Evolutionary conservation across 163 green algal species (phyloP), one percentile per base, ranked within the genome.

Genomic region (Chlorella variabilis): DNA sequence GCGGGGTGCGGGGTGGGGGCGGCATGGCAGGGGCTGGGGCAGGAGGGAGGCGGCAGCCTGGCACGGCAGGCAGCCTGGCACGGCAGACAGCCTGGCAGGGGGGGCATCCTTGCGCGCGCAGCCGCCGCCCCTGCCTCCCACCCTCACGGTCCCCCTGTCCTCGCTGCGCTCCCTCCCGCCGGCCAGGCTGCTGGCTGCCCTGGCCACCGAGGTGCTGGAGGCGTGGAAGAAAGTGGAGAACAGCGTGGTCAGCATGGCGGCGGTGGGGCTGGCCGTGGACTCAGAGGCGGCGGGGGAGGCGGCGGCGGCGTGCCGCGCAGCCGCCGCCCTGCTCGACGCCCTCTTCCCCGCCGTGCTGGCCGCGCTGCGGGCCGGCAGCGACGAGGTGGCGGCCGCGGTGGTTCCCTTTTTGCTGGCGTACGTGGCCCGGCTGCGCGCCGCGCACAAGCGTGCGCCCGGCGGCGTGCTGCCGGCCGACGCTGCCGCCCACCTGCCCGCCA

Each of bases 201-300:
- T 98, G 65, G 94, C 95, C 20, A 89, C 84, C 15, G 96, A 99
- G 84, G 86, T 97, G 23, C 89, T 99, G 69, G 96, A 98, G 66
- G 86, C 87, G 4, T 90, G 93, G 67, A 98, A 98, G 85, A 89
- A 90, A 17, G 89, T 97, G 29, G 93, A 98, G 87, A 98, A 98
- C 81, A 84, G 90, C 17, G 87, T 96, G 61, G 48, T 91, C 21
- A 86, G 79, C 77, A 84, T 98, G 67, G 82, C 84, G 3, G 93
- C 93, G 1, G 85, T 94, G 54, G 94, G 94, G 1, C 69, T 98
- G 13, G 73, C 71, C 0, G 88, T 98, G 9, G 88, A 92, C 42
- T 85, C 89, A 1, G 94, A 96, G n/a, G 92, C 90, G 7, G 63
- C 48, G 0, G 21, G 38, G 0, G 93, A 98, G 33, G 93, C 88